Conservation (phyloP, 2,329 filamentous ascomycete genomes). For the Mollisiaceae sp. region DNA sequence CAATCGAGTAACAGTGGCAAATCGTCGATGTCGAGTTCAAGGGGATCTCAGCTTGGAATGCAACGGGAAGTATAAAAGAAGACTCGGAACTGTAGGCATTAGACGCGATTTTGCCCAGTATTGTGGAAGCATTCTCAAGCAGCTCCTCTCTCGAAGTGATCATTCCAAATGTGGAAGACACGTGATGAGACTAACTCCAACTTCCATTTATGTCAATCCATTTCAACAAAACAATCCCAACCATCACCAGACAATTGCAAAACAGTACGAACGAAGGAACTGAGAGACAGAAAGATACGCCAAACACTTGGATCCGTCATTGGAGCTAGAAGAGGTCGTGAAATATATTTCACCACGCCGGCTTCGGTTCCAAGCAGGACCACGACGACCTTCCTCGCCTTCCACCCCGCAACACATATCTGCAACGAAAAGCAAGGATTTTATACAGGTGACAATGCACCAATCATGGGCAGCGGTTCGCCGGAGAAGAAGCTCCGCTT, state of each 20-base stretch:
- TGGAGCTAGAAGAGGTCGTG: background rate
- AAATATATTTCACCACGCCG: background rate
- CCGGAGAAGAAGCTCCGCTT: conserved; percentile 4
- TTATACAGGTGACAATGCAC: background rate
- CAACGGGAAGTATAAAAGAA: too few species aligned
- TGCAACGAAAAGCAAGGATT: background rate
- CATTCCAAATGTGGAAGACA: background rate
- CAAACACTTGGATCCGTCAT: background rate
- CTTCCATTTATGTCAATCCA: background rate
- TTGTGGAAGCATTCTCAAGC: background rate
- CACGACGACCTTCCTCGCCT: background rate
- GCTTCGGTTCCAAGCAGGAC: background rate
- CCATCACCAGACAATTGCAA: background rate
- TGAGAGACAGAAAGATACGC: background rate
- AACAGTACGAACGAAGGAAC: background rate
- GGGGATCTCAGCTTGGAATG: too few species aligned
- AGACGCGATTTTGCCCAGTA: too few species aligned
- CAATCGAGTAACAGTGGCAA: too few species aligned
- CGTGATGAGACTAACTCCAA: conserved; percentile 2
- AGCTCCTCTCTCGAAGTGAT: background rate
- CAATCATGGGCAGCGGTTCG: background rate
- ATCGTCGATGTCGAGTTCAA: too few species aligned
- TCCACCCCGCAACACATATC: background rate
- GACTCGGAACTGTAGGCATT: too few species aligned
- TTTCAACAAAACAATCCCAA: background rate